Percentiles rank a stretch among this genome's conserved stretches.
phyloP scores from a whole-genome alignment of 2,329 filamentous ascomycete species.

The Penicillium olsonii region DNA sequence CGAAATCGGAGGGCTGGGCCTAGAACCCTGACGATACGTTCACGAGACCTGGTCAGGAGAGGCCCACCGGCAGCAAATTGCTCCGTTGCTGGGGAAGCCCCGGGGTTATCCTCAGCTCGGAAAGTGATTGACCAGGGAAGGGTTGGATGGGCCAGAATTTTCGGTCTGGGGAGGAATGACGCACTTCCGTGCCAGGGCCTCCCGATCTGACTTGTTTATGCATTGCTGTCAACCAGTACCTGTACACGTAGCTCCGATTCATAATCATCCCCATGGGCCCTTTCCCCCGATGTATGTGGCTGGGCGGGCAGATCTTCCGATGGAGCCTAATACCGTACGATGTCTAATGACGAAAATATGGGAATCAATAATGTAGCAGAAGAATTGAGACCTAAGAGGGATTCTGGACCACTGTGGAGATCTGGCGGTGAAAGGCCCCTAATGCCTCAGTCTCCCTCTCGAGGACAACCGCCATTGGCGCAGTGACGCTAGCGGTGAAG shows the following conservation, averaged over 20 bases:
- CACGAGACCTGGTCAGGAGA: constrained; percentile 6
- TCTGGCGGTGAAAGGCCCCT: constrained; percentile 8
- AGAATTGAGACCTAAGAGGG: constrained; percentile 3
- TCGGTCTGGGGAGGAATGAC: constrained; percentile 9
- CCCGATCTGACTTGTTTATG: constrained; percentile 10
- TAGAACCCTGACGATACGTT: constrained; percentile 11
- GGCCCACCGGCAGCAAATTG: constrained; percentile 4
- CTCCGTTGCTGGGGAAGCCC: constrained; percentile 9
- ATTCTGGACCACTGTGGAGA: constrained; percentile 11
- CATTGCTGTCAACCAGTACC: background rate
- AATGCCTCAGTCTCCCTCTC: background rate
- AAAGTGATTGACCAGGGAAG: constrained; percentile 12
- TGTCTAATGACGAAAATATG: background rate
- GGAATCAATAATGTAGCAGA: background rate
- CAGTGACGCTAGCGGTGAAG: constrained; percentile 8
- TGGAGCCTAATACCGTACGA: constrained; percentile 3
- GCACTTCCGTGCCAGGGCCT: constrained; percentile 3
- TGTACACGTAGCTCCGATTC: constrained; percentile 1
- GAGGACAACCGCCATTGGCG: constrained; percentile 9
- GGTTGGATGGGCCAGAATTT: constrained; percentile 9
- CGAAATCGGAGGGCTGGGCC: constrained; percentile 6
- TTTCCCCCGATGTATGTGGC: background rate
- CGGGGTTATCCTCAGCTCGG: constrained; percentile 4
- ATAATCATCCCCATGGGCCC: constrained; percentile 3
- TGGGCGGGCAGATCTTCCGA: constrained; percentile 7